These are phyloP conservation scores for Alternaria brassicae DNA, from an alignment of 2,329 filamentous ascomycete genomes.

Conservation along the genomic window DNA sequence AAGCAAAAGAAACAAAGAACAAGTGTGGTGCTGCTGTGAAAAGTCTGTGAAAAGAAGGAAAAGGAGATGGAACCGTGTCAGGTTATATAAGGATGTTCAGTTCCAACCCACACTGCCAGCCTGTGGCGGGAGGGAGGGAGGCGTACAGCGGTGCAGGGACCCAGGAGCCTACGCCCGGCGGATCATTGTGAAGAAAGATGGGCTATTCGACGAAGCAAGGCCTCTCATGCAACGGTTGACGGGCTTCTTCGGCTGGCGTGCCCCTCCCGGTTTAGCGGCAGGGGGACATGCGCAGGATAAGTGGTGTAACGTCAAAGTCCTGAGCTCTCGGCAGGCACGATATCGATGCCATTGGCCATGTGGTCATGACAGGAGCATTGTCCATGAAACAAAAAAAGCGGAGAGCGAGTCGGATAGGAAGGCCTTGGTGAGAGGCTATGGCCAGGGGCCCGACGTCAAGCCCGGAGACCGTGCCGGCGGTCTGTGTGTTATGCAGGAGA, in stretches of 20 bases:
- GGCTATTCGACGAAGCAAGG: slow-evolving; percentile 37
- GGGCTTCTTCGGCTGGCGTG: slow-evolving; percentile 28
- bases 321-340: slow-evolving; percentile 38
- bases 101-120: slow-evolving; percentile 21
- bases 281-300: slow-evolving; percentile 22
- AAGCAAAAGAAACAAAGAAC: slow-evolving; percentile 27
- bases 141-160: slow-evolving; percentile 23
- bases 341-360: slow-evolving; percentile 30
- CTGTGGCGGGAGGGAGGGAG: slow-evolving; percentile 30
- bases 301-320: slow-evolving; percentile 31
- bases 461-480: slow-evolving; percentile 24
- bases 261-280: slow-evolving; percentile 36
- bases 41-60: slow-evolving; percentile 33
- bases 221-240: slow-evolving; percentile 33
- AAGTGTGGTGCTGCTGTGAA: slow-evolving; percentile 34
- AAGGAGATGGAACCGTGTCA: slow-evolving; percentile 20
- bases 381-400: slow-evolving; percentile 42
- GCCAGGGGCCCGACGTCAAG: slow-evolving; percentile 30
- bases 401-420: slow-evolving; percentile 24
- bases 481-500: slow-evolving; percentile 28
- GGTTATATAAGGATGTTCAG: slow-evolving; percentile 32
- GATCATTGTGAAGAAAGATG: slow-evolving; percentile 34
- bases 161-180: slow-evolving; percentile 33
- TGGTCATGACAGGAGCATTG: slow-evolving; percentile 28
- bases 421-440: slow-evolving; percentile 23